These are phyloP conservation scores for Tolypocladium amazonense DNA, from an alignment of 2,329 filamentous ascomycete genomes.

Conservation along the genomic window DNA sequence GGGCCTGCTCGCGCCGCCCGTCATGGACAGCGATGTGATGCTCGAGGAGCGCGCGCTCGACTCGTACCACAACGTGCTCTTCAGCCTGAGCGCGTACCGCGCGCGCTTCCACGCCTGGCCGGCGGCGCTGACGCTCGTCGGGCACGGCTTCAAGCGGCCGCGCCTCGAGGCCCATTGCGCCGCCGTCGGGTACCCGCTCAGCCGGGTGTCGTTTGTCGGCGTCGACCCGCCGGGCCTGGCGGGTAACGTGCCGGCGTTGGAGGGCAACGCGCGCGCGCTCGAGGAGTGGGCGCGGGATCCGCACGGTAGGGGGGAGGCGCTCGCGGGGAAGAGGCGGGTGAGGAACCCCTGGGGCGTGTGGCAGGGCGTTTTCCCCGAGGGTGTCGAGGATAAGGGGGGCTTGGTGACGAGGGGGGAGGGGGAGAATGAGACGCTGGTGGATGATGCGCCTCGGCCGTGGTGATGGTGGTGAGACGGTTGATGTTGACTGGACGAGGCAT, in stretches of 20 bases:
- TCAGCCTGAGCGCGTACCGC: conserved; percentile 50
- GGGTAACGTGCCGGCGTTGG: conserved; percentile 21
- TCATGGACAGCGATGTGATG: conserved; percentile 25
- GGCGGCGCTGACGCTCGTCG: conserved; percentile 47
- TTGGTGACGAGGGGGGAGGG: conserved; percentile 21
- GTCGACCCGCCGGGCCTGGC: conserved; percentile 49
- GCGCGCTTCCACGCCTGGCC: conserved; percentile 39
- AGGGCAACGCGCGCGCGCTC: conserved; percentile 30
- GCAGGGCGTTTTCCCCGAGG: conserved; percentile 33
- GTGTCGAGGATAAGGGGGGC: conserved; percentile 22
- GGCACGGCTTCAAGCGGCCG: conserved; percentile 57
- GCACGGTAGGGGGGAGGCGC: conserved; percentile 33
- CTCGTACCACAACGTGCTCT: conserved; percentile 76
- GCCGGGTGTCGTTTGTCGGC: conserved; percentile 42
- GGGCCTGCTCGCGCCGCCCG: conserved; percentile 17
- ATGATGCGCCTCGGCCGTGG: conserved; percentile 30
- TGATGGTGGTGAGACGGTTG: not conserved
- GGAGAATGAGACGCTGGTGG: conserved; percentile 29
- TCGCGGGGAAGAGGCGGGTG: conserved; percentile 35
- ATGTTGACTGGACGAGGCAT: not conserved
- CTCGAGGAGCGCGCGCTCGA: conserved; percentile 68
- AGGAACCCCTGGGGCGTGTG: conserved; percentile 38
- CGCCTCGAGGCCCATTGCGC: conserved; percentile 54
- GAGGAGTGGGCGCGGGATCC: conserved; percentile 41
- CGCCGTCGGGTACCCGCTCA: conserved; percentile 44